Evolutionary conservation across 345 rosid species (phyloP), one percentile per base, ranked within the genome.

Genomic region (Populus euphratica): DNA sequence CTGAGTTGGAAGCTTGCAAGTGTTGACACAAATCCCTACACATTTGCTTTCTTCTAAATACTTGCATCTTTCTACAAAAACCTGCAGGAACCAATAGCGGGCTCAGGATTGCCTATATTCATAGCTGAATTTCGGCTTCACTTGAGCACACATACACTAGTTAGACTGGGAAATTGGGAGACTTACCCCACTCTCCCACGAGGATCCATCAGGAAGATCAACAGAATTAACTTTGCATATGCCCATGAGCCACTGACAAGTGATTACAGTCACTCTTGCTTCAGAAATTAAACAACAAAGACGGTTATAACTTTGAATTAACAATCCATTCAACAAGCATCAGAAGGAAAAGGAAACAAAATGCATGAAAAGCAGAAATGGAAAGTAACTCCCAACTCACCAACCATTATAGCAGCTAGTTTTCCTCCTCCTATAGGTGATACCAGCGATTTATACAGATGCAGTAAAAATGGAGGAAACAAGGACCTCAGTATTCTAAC

Each of bases 201-300:
- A 86, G 64, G 89, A 86, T 76, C 98, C 98, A 80, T 88, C 90
- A 9, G 90, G 89, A 81, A 93, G 93, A 71, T 93, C 94, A n/a
- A 95, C 83, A 47, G 91, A 79, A 72, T 91, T 92, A 72, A 93
- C 93, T 16, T 74, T 81, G 87, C 91, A 87, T 44, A 76, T 77
- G 31, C 99, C 99, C 97, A 93, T 93, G 1, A 95, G 94, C 99
- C 99, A 95, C 78, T 91, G 97, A 84, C 99, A 95, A 44, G 97
- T 95, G 80, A 93, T 41, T 27, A 81, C 91, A 38, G 97, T 93
- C 80, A 89, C 97, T 81, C 98, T 91, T 31, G 99, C 98, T 95
- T 80, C 80, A 75, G 64, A 64, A 75, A 67, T 39, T 23, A 61
- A 65, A 35, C 3, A 35, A 7, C 0, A 8, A 27, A 20, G 13